Evolutionary conservation across 345 rosid species (phyloP), one percentile per base, ranked within the genome.

Genomic region (Iberis pinnata): DNA sequence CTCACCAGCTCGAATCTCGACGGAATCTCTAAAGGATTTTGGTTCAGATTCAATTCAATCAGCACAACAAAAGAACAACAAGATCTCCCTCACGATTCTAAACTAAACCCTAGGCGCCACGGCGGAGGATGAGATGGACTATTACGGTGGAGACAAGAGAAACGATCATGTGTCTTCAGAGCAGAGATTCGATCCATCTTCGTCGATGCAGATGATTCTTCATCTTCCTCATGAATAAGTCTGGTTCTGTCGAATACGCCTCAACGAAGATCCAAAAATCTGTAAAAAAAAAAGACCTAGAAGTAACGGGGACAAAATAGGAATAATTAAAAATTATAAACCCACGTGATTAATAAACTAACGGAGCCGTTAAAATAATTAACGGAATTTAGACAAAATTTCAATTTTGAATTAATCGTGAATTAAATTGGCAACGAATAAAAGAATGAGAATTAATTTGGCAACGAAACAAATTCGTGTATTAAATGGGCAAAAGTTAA

Each of bases 61-160:
- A 19, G 4, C 52, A 37, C 1, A 25, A 47, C 37, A 68, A 72
- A 50, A 31, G 29, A 58, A 50, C 27, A 69, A 73, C 5, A 52
- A 36, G 40, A 62, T 53, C 16, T 50, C 13, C 18, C 60, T 53
- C 38, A 36, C 5, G 53, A 27, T 11, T 36, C 53, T 7, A 19
- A 16, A 14, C 3, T 46, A 24, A 53, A 14, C 16, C 22, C n/a
- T 33, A 15, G 27, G 16, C 37, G 58, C 2, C 8, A 9, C 58
- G 14, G 20, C 7, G 47, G 61, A 12, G 50, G 66, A 39, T 57
- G 58, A 13, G 82, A 78, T 64, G 67, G 72, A 54, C 25, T 80
- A 40, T 53, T 80, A 47, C 80, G 75, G 71, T 80, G 83, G 86
- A 83, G 86, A 1, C 80, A 77, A 38, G 68, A 76, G 61, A 80